Conservation (phyloP, 352 stramenopile genomes). For the Globisporangium megalacanthum region DNA sequence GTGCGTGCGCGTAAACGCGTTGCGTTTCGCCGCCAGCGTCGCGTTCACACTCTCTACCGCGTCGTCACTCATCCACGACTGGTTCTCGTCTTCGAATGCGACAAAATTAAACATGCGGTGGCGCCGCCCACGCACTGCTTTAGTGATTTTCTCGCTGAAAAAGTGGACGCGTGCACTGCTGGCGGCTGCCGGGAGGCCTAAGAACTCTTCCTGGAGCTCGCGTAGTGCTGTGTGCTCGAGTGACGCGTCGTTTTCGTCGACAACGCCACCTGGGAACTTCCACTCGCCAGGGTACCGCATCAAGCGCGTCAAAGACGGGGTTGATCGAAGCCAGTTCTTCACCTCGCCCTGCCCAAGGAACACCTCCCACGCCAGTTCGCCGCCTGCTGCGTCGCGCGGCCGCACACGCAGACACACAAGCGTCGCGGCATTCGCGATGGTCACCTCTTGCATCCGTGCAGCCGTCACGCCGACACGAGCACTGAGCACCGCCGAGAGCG, state of each 20-base stretch:
- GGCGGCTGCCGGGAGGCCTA: slow-evolving; percentile 22
- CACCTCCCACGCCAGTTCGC: slow-evolving; percentile 35
- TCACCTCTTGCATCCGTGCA: slow-evolving; percentile 6
- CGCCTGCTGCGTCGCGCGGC: background rate
- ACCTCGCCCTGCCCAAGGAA: slow-evolving; percentile 58
- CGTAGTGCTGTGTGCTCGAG: slow-evolving; percentile 33
- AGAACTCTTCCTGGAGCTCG: slow-evolving; percentile 52
- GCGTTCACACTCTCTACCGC: slow-evolving; percentile 32
- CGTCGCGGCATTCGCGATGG: slow-evolving; percentile 17
- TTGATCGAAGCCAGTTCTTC: slow-evolving; percentile 64
- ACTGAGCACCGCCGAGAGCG: background rate
- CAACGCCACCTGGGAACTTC: slow-evolving; percentile 54
- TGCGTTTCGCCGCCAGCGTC: slow-evolving; percentile 29
- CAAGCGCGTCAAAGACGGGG: slow-evolving; percentile 23
- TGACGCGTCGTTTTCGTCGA: slow-evolving; percentile 33
- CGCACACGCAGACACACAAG: slow-evolving; percentile 20
- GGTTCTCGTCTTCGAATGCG: slow-evolving; percentile 52
- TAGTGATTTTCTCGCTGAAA: slow-evolving; percentile 38
- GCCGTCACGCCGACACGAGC: background rate
- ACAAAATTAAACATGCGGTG: slow-evolving; percentile 71
- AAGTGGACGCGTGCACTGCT: slow-evolving; percentile 23
- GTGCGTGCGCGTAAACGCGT: slow-evolving; percentile 22
- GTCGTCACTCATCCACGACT: slow-evolving; percentile 27
- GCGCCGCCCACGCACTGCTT: slow-evolving; percentile 31
- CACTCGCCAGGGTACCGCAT: slow-evolving; percentile 68